These are phyloP conservation scores for Amaranthus tricolor DNA, from an alignment of 179 eudicot genomes.

Conservation along the genomic window DNA sequence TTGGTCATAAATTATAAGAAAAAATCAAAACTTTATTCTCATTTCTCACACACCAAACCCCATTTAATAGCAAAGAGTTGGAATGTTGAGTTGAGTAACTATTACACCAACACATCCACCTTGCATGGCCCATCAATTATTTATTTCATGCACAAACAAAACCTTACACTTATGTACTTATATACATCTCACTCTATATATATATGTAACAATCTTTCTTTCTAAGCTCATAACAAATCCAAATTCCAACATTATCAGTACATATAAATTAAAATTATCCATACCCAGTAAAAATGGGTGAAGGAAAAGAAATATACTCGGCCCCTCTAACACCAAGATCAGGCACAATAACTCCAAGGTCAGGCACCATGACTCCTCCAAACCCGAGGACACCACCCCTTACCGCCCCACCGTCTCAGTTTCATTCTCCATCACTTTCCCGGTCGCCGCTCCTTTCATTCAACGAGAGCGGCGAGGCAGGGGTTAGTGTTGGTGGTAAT, in stretches of 20 bases:
- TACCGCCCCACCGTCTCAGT: constrained; percentile 47
- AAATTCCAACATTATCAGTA: no score
- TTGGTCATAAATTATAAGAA: not conserved
- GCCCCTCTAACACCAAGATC: constrained; percentile 45
- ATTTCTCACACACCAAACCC: constrained; percentile 8
- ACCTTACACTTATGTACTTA: no score
- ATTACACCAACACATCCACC: constrained; percentile 14
- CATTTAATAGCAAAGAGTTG: not conserved
- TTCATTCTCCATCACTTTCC: constrained; percentile 56
- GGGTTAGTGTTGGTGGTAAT: not conserved
- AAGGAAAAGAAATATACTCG: constrained; percentile 38
- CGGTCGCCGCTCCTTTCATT: constrained; percentile 65
- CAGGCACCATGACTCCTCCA: constrained; percentile 19
- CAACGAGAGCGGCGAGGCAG: constrained; percentile 25
- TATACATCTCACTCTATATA: not conserved
- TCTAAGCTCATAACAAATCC: not conserved
- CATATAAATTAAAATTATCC: not conserved
- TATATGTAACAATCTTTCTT: not conserved
- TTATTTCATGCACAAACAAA: not conserved
- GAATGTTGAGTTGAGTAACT: constrained; percentile 5
- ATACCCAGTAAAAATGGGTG: constrained; percentile 25
- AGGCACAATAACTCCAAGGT: constrained; percentile 27
- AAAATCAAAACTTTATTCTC: not conserved
- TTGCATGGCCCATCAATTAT: constrained; percentile 9
- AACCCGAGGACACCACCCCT: constrained; percentile 26